Conservation (phyloP, 345 rosid species). For the Acer yangbiense region DNA sequence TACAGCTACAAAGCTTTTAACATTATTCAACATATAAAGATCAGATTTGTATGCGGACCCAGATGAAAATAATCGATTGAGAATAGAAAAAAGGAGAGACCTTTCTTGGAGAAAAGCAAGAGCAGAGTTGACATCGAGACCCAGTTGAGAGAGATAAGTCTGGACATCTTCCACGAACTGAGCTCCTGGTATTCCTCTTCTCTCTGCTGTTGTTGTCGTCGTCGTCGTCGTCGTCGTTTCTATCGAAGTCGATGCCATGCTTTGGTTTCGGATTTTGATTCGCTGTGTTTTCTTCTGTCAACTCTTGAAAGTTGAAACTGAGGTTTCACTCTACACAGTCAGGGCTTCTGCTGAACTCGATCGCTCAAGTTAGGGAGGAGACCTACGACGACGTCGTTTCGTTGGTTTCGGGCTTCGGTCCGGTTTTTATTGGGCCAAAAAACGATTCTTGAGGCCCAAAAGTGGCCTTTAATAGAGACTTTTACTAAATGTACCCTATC, state of each 20-base stretch:
- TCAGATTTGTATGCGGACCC: neutral
- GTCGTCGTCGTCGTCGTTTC: conserved; percentile 10
- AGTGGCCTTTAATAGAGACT: no score
- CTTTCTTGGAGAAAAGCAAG: conserved; percentile 94
- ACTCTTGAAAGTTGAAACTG: neutral
- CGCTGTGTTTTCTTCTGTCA: neutral
- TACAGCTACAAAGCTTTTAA: neutral
- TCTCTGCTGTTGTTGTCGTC: conserved; percentile 46
- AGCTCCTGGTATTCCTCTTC: conserved; percentile 92
- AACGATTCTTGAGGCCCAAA: neutral
- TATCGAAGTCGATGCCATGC: conserved; percentile 34
- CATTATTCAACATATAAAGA: neutral
- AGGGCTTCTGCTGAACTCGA: no score
- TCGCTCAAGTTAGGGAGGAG: no score
- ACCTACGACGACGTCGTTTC: no score
- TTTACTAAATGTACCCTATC: no score
- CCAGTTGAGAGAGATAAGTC: conserved; percentile 64
- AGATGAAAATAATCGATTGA: neutral
- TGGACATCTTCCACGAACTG: conserved; percentile 87
- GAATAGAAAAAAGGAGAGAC: conserved; percentile 29
- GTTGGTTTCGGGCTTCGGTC: no score
- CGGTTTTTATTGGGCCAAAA: neutral
- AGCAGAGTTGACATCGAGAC: conserved; percentile 76
- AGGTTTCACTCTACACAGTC: neutral
- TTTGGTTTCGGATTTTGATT: neutral